A percentile compares a stretch with the other conserved stretches of the same genome.
These are phyloP conservation scores for Hypericum perforatum DNA, from an alignment of 345 rosid genomes.

Conservation along the genomic window DNA sequence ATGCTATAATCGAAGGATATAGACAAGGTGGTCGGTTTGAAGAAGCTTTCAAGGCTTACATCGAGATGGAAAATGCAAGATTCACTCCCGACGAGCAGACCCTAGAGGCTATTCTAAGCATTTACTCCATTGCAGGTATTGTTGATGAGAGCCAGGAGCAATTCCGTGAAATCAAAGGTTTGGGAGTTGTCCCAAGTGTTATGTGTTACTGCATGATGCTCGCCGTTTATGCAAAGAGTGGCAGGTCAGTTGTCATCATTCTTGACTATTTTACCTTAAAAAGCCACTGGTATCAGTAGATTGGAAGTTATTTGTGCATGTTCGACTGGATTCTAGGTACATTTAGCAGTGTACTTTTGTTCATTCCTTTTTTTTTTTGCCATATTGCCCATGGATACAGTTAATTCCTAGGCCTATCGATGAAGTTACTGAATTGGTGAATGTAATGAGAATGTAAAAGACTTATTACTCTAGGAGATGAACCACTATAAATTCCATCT, in stretches of 20 bases:
- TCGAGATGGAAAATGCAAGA: conserved; percentile 79
- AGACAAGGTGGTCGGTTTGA: conserved; percentile 90
- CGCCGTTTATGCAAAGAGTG: conserved; percentile 73
- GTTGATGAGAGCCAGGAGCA: conserved; percentile 90
- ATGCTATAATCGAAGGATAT: conserved; percentile 77
- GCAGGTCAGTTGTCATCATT: conserved; percentile 46
- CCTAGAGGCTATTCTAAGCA: conserved; percentile 80
- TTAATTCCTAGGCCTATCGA: too few relatives aligned
- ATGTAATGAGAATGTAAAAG: too few relatives aligned
- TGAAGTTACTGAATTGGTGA: too few relatives aligned
- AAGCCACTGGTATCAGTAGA: not conserved
- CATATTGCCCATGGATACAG: too few relatives aligned
- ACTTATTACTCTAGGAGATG: too few relatives aligned
- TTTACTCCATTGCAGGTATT: conserved; percentile 73
- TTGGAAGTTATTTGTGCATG: not conserved
- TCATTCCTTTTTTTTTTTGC: too few relatives aligned
- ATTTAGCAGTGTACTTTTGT: not conserved
- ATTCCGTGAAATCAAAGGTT: conserved; percentile 75
- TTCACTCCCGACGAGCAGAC: conserved; percentile 77
- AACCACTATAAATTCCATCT: too few relatives aligned
- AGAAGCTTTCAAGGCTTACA: conserved; percentile 83
- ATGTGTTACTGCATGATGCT: conserved; percentile 93
- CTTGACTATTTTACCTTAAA: conserved; percentile 4
- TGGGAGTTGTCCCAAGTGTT: conserved; percentile 71
- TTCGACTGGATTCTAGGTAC: conserved; percentile 3